phyloP scores from a whole-genome alignment of 192 early-diverging fungal species.

The Umbelopsis isabellina region DNA sequence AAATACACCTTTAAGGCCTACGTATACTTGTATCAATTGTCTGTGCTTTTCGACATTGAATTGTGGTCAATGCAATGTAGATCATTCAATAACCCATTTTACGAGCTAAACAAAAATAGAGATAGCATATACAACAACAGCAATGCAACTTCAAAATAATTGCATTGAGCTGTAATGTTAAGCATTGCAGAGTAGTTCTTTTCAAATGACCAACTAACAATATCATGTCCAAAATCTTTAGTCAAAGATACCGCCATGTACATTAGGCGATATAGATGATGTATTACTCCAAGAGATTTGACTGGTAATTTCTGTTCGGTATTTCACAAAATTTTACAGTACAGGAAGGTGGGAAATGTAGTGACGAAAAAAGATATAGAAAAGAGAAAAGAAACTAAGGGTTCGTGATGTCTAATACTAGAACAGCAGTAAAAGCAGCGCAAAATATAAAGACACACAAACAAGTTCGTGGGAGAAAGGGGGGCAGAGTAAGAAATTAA shows the following conservation, averaged over 20 bases:
- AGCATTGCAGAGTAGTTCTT: too few relatives aligned
- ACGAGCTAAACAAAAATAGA: too few relatives aligned
- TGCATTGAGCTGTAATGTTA: too few relatives aligned
- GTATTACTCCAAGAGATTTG: slow-evolving; percentile 18
- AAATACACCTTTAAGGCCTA: too few relatives aligned
- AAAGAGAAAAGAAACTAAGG: slow-evolving; percentile 1
- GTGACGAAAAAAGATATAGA: neutral
- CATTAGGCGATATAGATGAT: neutral
- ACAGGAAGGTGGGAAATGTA: neutral
- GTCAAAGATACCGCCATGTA: neutral
- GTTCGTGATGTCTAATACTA: slow-evolving; percentile 7
- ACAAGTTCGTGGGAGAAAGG: slow-evolving; percentile 10
- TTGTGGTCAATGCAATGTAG: too few relatives aligned
- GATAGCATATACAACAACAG: too few relatives aligned
- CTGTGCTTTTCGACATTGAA: too few relatives aligned
- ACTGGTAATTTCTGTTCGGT: slow-evolving; percentile 9
- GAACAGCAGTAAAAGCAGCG: neutral
- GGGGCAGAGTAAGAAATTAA: slow-evolving; percentile 13
- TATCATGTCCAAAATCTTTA: neutral
- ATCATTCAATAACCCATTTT: too few relatives aligned
- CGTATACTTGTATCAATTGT: too few relatives aligned
- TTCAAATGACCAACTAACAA: too few relatives aligned
- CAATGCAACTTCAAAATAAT: too few relatives aligned
- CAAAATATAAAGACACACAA: slow-evolving; percentile 20
- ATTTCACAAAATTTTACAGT: slow-evolving; percentile 24